Evolutionary conservation across 2,329 filamentous ascomycete genomes (phyloP), one percentile per base, ranked within the genome.

Genomic region (Botryotinia narcissicola): DNA sequence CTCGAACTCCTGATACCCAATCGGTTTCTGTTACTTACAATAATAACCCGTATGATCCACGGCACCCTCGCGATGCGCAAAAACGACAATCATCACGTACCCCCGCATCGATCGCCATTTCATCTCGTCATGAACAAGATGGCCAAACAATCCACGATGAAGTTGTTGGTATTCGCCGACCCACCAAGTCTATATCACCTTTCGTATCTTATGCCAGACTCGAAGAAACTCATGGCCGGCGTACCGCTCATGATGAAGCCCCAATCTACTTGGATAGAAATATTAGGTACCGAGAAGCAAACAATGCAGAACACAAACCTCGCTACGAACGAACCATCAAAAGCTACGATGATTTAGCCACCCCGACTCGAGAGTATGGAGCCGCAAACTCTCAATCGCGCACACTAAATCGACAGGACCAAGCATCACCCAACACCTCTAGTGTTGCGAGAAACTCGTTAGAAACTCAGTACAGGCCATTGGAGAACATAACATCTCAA

Each of bases 1-100:
- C 64, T 3, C 72, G 67, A 57, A 70, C 75, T 44, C 71, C 73
- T 12, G 73, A 75, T 42, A 72, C 73, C 18, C 74, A 75, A 22
- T 25, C 70, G 37, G 67, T 46, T 8, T 77, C 69, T 71, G 63
- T 68, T 14, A 71, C 71, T 42, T 76, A 75, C 46, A 77, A 75
- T 46, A 76, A 66, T 74, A 75, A 74, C 10, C 74, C 78, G 71
- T 79, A 80, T 74, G 78, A 78, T 71, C 76, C 76, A 64, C 75
- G 75, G 35, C 75, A 77, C 57, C 77, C 78, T n/a, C 73, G 72
- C 46, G 75, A 78, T 46, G 68, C 77, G 22, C 73, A 70, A 51
- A 74, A 75, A 18, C 59, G 62, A 44, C 35, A 69, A 69, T 62
- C 72, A 12, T 44, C 35, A 46, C 63, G 64, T 61, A 67, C 54